These are phyloP conservation scores for Globisporangium viniferum DNA, from an alignment of 352 stramenopile species.

Conservation along the genomic window DNA sequence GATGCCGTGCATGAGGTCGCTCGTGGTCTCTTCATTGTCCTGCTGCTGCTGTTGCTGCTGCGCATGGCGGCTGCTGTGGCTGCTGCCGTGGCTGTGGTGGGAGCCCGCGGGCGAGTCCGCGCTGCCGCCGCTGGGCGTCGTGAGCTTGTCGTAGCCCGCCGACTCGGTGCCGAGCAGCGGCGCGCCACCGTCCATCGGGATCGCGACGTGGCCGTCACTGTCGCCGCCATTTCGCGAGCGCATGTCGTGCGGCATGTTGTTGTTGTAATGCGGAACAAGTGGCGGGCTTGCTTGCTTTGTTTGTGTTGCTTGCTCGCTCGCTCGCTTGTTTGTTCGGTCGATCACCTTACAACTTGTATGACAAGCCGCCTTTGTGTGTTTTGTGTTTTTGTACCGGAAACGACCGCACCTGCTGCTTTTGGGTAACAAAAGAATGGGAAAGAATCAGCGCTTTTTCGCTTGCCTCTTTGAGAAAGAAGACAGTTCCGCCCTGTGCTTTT, in stretches of 20 bases:
- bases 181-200: conserved; percentile 35
- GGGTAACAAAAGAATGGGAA: background rate
- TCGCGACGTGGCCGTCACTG: conserved; percentile 19
- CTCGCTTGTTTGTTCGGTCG: background rate
- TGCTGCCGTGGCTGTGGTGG: conserved; percentile 11
- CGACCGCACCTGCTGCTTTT: background rate
- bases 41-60: conserved; percentile 20
- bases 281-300: background rate
- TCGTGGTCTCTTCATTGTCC: conserved; percentile 33
- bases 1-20: conserved; percentile 84
- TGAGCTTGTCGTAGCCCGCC: conserved; percentile 57
- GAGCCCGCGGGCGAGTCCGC: conserved; percentile 11
- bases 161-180: conserved; percentile 23
- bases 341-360: background rate
- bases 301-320: background rate
- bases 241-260: conserved; percentile 14
- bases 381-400: conserved; percentile 4
- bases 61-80: conserved; percentile 10
- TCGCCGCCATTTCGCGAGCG: conserved; percentile 10
- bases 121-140: conserved; percentile 37
- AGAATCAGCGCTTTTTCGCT: conserved; percentile 1
- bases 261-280: background rate
- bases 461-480: background rate
- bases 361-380: background rate
- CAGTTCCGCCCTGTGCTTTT: conserved; percentile 8